Evolutionary conservation across 2,329 filamentous ascomycete species (phyloP).

Genomic region (Emmonsiellopsis sp.): DNA sequence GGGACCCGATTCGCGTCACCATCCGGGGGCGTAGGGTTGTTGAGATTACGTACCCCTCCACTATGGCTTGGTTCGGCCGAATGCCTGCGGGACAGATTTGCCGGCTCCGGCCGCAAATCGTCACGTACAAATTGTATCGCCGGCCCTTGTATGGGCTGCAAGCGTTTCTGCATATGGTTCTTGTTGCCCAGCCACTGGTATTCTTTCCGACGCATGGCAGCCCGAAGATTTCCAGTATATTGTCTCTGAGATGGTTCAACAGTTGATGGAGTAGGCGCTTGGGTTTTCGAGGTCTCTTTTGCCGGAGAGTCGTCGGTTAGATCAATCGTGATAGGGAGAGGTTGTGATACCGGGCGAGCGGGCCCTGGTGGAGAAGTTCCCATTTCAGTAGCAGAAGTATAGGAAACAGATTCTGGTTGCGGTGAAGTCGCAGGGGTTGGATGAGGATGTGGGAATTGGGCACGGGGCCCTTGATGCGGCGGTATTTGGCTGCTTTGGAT

Average conservation of each 20-base stretch:
- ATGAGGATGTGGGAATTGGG: background rate
- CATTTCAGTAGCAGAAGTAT: slow-evolving; percentile 6
- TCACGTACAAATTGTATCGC: background rate
- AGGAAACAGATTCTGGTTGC: background rate
- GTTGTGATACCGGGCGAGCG: slow-evolving; percentile 5
- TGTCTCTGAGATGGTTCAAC: background rate
- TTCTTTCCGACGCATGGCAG: slow-evolving; percentile 20
- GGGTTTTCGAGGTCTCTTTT: background rate
- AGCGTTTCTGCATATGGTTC: background rate
- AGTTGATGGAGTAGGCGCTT: background rate
- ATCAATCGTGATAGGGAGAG: slow-evolving; percentile 8
- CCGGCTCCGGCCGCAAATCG: background rate
- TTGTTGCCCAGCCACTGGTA: slow-evolving; percentile 21
- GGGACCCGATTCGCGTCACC: background rate
- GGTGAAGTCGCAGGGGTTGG: background rate
- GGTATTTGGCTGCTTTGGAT: background rate
- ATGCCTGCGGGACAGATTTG: background rate
- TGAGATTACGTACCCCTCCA: background rate
- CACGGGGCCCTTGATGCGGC: background rate
- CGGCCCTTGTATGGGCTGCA: background rate
- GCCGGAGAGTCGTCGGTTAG: slow-evolving; percentile 5
- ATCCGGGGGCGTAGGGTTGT: background rate
- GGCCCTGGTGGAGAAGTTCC: slow-evolving; percentile 12
- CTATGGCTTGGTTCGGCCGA: background rate
- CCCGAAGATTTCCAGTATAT: slow-evolving; percentile 12